Evolutionary conservation across 805 yeast genomes (phyloP).

Genomic region (Pichia pseudocactophila): DNA sequence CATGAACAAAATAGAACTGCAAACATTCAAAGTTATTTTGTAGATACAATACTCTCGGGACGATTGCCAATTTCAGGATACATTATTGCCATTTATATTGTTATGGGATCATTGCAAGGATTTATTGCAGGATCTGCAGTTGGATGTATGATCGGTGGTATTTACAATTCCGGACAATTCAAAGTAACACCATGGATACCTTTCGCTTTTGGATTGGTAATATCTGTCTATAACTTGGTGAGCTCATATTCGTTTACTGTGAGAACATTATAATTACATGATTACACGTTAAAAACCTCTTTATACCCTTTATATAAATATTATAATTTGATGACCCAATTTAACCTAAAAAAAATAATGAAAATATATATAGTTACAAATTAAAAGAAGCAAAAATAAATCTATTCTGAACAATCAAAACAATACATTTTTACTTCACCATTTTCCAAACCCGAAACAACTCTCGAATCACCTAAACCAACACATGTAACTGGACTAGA

Average conservation of each 20-base stretch:
- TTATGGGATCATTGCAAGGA: conserved; percentile 56
- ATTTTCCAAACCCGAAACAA: conserved; percentile 84
- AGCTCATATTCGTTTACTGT: conserved; percentile 56
- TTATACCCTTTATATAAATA: not conserved
- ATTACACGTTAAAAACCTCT: not conserved
- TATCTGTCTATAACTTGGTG: conserved; percentile 56
- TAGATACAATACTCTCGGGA: conserved; percentile 2
- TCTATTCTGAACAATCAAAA: conserved; percentile 40
- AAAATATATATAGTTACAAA: too few species aligned
- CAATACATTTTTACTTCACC: conserved; percentile 82
- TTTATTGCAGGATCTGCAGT: conserved; percentile 64
- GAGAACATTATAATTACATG: conserved; percentile 11
- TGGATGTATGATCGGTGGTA: conserved; percentile 66
- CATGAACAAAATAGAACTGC: not conserved
- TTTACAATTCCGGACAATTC: conserved; percentile 72
- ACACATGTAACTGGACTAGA: conserved; percentile 57
- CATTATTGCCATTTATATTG: conserved; percentile 38
- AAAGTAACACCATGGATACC: conserved; percentile 96
- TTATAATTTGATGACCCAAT: too few species aligned
- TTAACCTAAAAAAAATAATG: too few species aligned
- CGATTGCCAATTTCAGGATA: conserved; percentile 26
- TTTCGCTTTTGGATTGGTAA: conserved; percentile 65
- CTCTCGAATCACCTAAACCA: conserved; percentile 78
- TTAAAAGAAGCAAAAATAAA: too few species aligned
- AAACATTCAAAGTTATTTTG: conserved; percentile 6